Conservation (phyloP, 139 green algal genomes). For the Picochlorum sp. region DNA sequence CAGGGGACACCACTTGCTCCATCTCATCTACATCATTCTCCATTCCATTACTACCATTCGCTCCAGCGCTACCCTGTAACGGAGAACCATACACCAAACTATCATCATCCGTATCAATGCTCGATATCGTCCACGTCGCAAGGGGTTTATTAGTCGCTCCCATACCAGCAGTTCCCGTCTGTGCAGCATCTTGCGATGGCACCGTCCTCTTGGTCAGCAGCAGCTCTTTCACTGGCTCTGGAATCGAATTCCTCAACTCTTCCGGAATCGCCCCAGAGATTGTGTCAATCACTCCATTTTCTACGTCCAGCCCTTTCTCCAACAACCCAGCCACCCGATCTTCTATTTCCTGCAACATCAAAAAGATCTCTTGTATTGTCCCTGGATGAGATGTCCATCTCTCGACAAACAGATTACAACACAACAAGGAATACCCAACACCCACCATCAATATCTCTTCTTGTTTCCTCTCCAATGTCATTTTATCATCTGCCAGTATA, state of each 20-base stretch:
- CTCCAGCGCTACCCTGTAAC: neutral
- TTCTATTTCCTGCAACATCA: constrained; percentile 51
- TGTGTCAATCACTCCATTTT: constrained; percentile 46
- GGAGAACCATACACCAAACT: neutral
- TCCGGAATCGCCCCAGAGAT: constrained; percentile 40
- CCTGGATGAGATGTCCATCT: neutral
- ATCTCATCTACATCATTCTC: neutral
- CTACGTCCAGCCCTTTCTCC: constrained; percentile 37
- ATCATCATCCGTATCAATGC: neutral
- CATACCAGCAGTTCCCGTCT: neutral
- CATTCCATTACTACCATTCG: neutral
- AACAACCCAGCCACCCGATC: constrained; percentile 37
- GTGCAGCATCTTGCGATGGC: neutral
- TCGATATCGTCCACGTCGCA: constrained; percentile 19
- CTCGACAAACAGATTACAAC: neutral
- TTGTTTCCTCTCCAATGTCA: constrained; percentile 53
- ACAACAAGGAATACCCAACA: constrained; percentile 8
- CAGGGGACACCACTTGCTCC: constrained; percentile 6
- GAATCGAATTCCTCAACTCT: constrained; percentile 26
- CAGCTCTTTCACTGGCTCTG: constrained; percentile 2
- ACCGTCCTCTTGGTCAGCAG: constrained; percentile 1
- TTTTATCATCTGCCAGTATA: constrained; percentile 44
- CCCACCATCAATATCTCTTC: constrained; percentile 34
- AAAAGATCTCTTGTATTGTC: neutral
- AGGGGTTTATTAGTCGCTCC: neutral